Evolutionary conservation across 2,329 filamentous ascomycete species (phyloP).

Genomic region (Penicillium palitans): DNA sequence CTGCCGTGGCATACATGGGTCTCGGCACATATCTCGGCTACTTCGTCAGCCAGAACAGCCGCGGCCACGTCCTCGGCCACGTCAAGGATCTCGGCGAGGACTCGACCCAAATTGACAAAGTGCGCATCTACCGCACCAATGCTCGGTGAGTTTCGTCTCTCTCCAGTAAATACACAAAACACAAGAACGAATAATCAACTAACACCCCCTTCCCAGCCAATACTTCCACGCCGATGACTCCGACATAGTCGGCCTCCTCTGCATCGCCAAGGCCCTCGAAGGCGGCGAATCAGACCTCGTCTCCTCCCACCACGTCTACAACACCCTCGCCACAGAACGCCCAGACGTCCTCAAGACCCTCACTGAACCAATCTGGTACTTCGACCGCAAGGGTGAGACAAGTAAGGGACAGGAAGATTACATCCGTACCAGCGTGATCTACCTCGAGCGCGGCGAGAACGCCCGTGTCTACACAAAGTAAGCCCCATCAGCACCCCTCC

Average conservation of each 20-base stretch:
- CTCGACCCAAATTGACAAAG: conserved; percentile 75
- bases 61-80: conserved; percentile 82
- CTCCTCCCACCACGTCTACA: conserved; percentile 78
- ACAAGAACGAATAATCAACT: neutral
- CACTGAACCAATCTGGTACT: conserved; percentile 82
- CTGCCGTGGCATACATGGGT: conserved; percentile 86
- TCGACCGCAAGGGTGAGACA: conserved; percentile 85
- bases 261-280: conserved; percentile 73
- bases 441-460: conserved; percentile 68
- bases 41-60: conserved; percentile 82
- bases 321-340: conserved; percentile 70
- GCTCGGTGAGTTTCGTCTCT: conserved; percentile 52
- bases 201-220: conserved; percentile 52
- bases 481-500: conserved; percentile 15
- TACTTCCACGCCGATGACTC: conserved; percentile 84
- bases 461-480: conserved; percentile 72
- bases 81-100: conserved; percentile 88
- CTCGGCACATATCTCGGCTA: conserved; percentile 82
- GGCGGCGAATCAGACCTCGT: conserved; percentile 84
- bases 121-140: conserved; percentile 87
- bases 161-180: neutral
- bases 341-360: conserved; percentile 76
- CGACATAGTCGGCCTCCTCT: conserved; percentile 81
- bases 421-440: conserved; percentile 71
- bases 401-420: conserved; percentile 73